These are phyloP conservation scores for Rhodotorula toruloides DNA, from an alignment of 768 basidiomycete genomes.

Conservation along the genomic window DNA sequence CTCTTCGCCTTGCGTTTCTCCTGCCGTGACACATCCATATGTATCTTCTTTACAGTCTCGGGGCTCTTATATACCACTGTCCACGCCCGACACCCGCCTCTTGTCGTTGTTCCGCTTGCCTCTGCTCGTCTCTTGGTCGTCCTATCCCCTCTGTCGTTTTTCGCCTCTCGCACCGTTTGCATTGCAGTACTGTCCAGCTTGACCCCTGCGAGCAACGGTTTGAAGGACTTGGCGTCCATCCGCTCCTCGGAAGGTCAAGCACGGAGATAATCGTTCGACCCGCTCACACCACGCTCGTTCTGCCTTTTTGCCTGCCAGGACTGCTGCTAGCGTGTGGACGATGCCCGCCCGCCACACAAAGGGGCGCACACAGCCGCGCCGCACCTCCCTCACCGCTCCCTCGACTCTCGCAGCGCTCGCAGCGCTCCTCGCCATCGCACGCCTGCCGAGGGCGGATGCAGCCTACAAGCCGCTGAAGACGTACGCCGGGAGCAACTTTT, in stretches of 20 bases:
- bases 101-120: background rate
- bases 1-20: background rate
- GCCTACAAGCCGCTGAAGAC: slow-evolving; percentile 7
- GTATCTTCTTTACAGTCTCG: background rate
- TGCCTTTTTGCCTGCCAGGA: too few relatives aligned
- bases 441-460: slow-evolving; percentile 7
- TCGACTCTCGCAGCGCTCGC: background rate
- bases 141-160: background rate
- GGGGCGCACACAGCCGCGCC: too few relatives aligned
- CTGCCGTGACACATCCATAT: background rate
- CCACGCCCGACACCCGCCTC: background rate
- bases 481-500: slow-evolving; percentile 12
- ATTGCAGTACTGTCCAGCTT: too few relatives aligned
- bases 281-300: too few relatives aligned
- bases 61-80: background rate
- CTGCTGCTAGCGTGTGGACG: too few relatives aligned
- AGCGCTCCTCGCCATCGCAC: background rate
- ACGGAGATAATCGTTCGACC: too few relatives aligned
- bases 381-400: background rate
- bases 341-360: too few relatives aligned
- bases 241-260: too few relatives aligned
- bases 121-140: too few relatives aligned
- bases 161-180: background rate
- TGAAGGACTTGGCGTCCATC: too few relatives aligned
- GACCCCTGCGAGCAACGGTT: too few relatives aligned